Base-by-base conservation (phyloP, 2,329 filamentous ascomycete species). In the Boeremia exigua region DNA sequence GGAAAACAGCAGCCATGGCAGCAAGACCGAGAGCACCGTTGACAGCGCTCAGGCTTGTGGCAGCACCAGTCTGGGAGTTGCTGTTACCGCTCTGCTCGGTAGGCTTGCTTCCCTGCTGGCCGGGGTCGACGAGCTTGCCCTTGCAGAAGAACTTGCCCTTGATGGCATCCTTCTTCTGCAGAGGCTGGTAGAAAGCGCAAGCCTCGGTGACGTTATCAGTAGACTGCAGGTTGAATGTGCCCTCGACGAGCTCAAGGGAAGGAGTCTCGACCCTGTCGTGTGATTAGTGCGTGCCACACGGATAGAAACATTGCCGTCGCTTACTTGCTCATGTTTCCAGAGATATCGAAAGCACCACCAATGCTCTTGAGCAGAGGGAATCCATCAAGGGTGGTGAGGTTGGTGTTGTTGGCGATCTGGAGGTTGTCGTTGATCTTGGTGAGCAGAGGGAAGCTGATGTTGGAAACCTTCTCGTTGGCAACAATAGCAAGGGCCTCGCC, bases 381-480 rank as follows among this genome's bases (percentile, higher is more conserved):
- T 30, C 86, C 86, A 62, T 84, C 77, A 53, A 97, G 82, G 58
- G 80, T 74, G 53, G 78, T 67, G 30, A 97, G 84, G 52, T 82
- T 80, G 58, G 91, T 91, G 88, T 98, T 97, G 86, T 96, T 96
- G 78, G 90, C 88, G 72, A 99, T 86, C 67, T 89, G 87, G 75
- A 96, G 85, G 75, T 89, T 91, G 80, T 91, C 93, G 65, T 84
- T 86, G 69, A 96, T 84, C 50, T 79, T 83, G 63, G 81, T 83
- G 40, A 98, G 82, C 19, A 73, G 42, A 43, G 89, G 88, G 78
- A 96, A 84, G 56, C 88, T 87, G 77, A 97, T 82, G 84, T 96
- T 96, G 74, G 79, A 78, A 58, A 88, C 71, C 60, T 81, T 68
- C 60, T 75, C 68, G 80, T 87, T 87, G 77, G 79, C 79, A 65